These are phyloP conservation scores for Phytopythium vexans DNA, from an alignment of 352 stramenopile species.

Conservation along the genomic window DNA sequence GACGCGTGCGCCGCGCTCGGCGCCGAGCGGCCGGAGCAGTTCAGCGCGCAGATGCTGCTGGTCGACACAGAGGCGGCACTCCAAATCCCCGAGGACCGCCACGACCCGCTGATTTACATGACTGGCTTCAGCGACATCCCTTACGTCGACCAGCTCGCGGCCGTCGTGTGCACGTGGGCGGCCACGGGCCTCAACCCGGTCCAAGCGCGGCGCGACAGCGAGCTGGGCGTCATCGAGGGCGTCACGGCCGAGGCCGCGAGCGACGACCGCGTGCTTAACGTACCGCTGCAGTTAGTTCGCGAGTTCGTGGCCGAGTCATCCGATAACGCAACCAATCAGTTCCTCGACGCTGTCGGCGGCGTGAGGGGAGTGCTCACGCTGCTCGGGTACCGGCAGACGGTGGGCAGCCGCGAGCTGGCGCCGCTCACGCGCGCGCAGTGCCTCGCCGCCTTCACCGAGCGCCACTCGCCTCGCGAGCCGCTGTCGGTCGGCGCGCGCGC, in stretches of 20 bases:
- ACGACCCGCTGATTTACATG: not conserved
- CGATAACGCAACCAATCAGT: conserved; percentile 5
- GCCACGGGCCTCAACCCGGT: conserved; percentile 27
- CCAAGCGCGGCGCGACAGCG: not conserved
- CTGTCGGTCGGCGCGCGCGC: conserved; percentile 75
- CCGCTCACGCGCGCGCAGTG: conserved; percentile 61
- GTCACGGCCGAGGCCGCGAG: conserved; percentile 12
- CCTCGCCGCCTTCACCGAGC: conserved; percentile 42
- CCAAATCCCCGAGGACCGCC: not conserved
- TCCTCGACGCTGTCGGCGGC: conserved; percentile 42
- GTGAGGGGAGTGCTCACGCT: conserved; percentile 62
- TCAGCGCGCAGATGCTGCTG: conserved; percentile 39
- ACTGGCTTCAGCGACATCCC: conserved; percentile 13
- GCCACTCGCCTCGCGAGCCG: conserved; percentile 27
- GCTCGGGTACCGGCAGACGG: conserved; percentile 61
- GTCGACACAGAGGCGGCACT: not conserved
- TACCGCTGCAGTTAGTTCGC: conserved; percentile 16
- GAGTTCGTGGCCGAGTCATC: conserved; percentile 12
- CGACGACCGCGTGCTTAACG: conserved; percentile 21
- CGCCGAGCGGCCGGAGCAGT: conserved; percentile 30
- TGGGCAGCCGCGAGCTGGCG: conserved; percentile 40
- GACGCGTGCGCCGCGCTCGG: conserved; percentile 14
- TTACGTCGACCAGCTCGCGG: conserved; percentile 46
- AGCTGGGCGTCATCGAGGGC: not conserved
- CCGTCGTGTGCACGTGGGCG: conserved; percentile 40